A percentile compares a stretch with the other conserved stretches of the same genome.
phyloP scores from a whole-genome alignment of 768 basidiomycete species.

The Mycena albidolilacea region DNA sequence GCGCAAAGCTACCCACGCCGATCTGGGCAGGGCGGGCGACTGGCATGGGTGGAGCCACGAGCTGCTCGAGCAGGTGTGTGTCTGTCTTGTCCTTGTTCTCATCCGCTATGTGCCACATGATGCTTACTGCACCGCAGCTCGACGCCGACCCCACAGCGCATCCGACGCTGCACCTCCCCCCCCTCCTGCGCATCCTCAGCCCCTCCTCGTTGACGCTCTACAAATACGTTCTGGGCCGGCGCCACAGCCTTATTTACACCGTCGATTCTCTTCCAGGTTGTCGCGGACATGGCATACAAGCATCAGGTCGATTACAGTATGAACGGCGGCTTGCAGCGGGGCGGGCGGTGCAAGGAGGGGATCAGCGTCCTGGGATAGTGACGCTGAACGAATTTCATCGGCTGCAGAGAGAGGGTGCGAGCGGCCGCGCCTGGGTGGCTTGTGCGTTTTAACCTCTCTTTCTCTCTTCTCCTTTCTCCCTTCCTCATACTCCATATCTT shows the following conservation, averaged over 20 bases:
- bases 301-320: conserved; percentile 53
- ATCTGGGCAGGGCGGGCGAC: conserved; percentile 69
- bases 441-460: conserved; percentile 66
- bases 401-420: conserved; percentile 68
- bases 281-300: conserved; percentile 66
- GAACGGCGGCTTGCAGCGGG: conserved; percentile 43
- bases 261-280: conserved; percentile 82
- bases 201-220: conserved; percentile 85
- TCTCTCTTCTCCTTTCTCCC: conserved; percentile 4
- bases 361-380: conserved; percentile 85
- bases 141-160: conserved; percentile 47
- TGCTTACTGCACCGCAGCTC: conserved; percentile 40
- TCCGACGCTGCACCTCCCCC: conserved; percentile 81
- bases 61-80: conserved; percentile 62
- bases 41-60: conserved; percentile 83
- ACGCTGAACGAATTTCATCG: conserved; percentile 82
- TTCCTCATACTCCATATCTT: no score
- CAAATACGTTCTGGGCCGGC: conserved; percentile 83
- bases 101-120: background rate
- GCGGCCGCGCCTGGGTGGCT: conserved; percentile 86
- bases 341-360: conserved; percentile 63
- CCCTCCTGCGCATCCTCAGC: conserved; percentile 82
- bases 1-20: conserved; percentile 64
- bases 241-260: conserved; percentile 88
- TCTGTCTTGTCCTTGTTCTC: conserved; percentile 20